Evolutionary conservation across 208 protist species (phyloP), one percentile per base, ranked within the genome.

Genomic region (Crithidia bombi): DNA sequence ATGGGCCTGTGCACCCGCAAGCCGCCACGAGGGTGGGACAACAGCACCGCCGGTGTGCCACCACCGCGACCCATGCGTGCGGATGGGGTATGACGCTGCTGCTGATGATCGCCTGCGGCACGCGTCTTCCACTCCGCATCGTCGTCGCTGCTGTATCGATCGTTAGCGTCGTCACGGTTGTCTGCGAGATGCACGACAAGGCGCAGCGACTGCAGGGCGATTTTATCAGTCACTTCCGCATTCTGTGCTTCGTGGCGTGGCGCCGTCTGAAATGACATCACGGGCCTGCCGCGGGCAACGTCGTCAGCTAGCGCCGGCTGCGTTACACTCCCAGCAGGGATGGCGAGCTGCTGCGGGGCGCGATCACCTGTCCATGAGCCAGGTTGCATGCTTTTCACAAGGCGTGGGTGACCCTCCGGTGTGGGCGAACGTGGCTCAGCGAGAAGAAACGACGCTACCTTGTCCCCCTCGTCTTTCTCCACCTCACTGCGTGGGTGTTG

Each of bases 151-250:
- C 58, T n/a, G 36, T 51, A 5, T 6, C 25, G 15, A 14, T 51
- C 39, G 30, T 62, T 43, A 10, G 17, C 21, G 43, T 46, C 19
- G 51, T 15, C 38, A 14, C 10, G 25, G 5, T 38, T 55, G 12
- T 66, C 39, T 12, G 32, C 30, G 5, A 63, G 15, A 5, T 9
- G 49, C 30, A 74, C 63, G 12, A 67, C 51, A 25, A 67, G 59
- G 17, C 68, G 59, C 26, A 74, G 50, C 1, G 58, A 61, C 47
- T 66, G 26, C 6, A 67, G 68, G 21, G 50, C 59, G 30, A 65
- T 65, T 17, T 65, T 65, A 11, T 11, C 44, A 5, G 17, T 41
- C 6, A n/a, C 44, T 2, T 17, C 2, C 41, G 28, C 52, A 0
- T 21, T 57, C 30, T 1, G 17, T 14, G 17, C 19, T 1, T 11